These are phyloP conservation scores for Phytophthora europaea DNA, from an alignment of 352 stramenopile genomes.

Conservation along the genomic window DNA sequence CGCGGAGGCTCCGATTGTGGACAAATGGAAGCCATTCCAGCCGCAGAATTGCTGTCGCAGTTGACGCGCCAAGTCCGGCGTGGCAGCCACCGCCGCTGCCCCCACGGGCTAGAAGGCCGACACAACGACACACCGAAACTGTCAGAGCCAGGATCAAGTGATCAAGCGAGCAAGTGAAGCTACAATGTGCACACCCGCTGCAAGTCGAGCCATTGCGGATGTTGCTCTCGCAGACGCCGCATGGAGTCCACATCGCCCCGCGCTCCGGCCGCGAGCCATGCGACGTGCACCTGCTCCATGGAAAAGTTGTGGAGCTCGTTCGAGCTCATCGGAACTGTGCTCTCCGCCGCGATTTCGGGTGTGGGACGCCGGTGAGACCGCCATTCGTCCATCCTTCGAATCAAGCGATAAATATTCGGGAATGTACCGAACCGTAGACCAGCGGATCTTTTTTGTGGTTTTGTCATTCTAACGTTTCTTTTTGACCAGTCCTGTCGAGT, in stretches of 20 bases:
- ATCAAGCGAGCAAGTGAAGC: neutral
- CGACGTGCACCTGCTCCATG: conserved; percentile 20
- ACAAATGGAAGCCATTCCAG: conserved; percentile 36
- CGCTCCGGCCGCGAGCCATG: conserved; percentile 28
- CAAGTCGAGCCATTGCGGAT: conserved; percentile 37
- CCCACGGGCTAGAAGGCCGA: conserved; percentile 9
- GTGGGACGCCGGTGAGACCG: neutral
- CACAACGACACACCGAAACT: conserved; percentile 20
- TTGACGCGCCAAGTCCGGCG: neutral
- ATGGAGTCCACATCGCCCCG: conserved; percentile 16
- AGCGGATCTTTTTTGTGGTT: neutral
- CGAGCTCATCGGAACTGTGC: neutral
- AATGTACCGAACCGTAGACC: neutral
- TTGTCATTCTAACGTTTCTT: neutral
- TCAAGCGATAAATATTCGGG: neutral
- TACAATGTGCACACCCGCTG: conserved; percentile 9
- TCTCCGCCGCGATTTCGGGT: neutral
- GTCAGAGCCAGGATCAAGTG: neutral
- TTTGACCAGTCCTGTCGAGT: neutral
- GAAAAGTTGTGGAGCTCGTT: neutral
- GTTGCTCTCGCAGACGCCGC: conserved; percentile 16
- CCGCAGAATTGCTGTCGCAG: conserved; percentile 25
- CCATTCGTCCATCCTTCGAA: neutral
- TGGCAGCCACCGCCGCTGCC: neutral
- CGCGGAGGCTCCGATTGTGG: conserved; percentile 27